A percentile compares a stretch with the other conserved stretches of the same genome.
Conservation (phyloP, 1,139 yeast genomes). For the Yarrowia galli region DNA sequence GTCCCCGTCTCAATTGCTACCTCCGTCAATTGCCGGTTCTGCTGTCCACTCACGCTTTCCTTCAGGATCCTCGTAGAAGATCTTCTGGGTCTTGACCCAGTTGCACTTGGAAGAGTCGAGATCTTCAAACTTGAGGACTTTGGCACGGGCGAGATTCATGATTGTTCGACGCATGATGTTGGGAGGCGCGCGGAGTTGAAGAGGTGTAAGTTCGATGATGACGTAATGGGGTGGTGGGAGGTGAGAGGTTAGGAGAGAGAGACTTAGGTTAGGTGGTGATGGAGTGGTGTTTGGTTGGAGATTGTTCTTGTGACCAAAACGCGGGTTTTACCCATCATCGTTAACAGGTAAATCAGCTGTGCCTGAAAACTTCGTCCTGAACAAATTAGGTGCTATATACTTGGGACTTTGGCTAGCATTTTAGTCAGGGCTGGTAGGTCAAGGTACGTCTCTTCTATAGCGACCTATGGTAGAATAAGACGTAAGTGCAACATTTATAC, state of each 20-base stretch:
- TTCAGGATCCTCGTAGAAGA: constrained; percentile 60
- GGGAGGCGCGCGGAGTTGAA: background rate
- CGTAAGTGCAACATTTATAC: too few species aligned
- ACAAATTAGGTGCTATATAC: too few species aligned
- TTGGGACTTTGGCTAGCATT: too few species aligned
- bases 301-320: too few species aligned
- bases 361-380: too few species aligned
- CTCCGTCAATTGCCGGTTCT: background rate
- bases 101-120: constrained; percentile 33
- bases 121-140: constrained; percentile 31
- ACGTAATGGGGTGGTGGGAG: constrained; percentile 2
- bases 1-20: too few species aligned
- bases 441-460: too few species aligned
- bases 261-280: background rate
- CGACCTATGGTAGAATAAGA: too few species aligned
- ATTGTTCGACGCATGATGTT: constrained; percentile 34
- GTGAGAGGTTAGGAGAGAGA: background rate
- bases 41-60: constrained; percentile 44
- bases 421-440: too few species aligned
- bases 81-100: constrained; percentile 56
- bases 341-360: too few species aligned
- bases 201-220: constrained; percentile 12
- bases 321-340: too few species aligned
- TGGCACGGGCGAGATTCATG: constrained; percentile 37
- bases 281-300: background rate